Evolutionary conservation across 768 basidiomycete species (phyloP), one percentile per base, ranked within the genome.

Genomic region (Megacollybia marginata): DNA sequence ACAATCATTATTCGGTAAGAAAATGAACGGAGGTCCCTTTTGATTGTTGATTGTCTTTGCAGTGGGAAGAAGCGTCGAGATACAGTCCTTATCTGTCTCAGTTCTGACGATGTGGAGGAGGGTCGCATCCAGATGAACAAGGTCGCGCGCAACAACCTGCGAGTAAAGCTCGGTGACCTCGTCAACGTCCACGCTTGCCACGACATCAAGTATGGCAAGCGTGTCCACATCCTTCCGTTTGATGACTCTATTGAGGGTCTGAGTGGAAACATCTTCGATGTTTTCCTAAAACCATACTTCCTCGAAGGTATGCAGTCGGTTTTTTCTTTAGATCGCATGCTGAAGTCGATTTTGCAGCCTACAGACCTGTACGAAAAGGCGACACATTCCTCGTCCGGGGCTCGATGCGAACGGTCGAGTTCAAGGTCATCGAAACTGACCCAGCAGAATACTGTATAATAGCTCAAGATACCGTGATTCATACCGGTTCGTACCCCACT

Each of bases 321-420:
- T 8, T 16, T 48, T 10, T 28, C 33, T 10, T 20, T 56, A 6
- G 7, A 47, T n/a, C 8, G 4, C 5, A 32, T 16, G 33, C 28
- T 47, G 15, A 47, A 3, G 23, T 28, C 23, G 4, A 32, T 50
- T 48, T 15, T 13, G 23, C 51, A 83, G 88, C 87, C n/a, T 95
- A 95, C 71, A 86, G 92, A 32, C 92, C 92, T 18, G 85, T 97
- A 45, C 86, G 93, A 62, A 95, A 93, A 74, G 96, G 95, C 48
- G 96, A 99, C 65, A 97, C 95, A 18, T 99, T 99, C 87, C 88
- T 98, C 48, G 94, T 97, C 56, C 89, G 95, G 57, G 96, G 96
- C 59, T 95, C 94, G 53, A 95, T 96, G 89, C 78, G 95, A 57
- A 94, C 92, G 46, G 95, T 98, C 42, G 96, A 99, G 70, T 99